Evolutionary conservation across 306 rosid genomes (phyloP), one percentile per base, ranked within the genome.

Genomic region (Arachis hypogaea): DNA sequence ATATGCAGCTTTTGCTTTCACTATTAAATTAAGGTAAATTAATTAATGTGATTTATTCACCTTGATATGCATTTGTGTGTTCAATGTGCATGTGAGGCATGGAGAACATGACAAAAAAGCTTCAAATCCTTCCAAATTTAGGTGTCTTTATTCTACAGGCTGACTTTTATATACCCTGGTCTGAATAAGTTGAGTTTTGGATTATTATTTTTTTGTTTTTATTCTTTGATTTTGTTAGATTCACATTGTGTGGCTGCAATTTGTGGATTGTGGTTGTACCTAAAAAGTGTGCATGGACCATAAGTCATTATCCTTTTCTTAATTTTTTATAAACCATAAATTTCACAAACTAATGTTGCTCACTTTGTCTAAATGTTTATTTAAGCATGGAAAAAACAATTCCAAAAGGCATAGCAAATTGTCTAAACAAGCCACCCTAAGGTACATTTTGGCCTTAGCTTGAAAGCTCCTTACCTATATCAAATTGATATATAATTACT

Each of bases 31-130:
- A 36, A 11, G 62, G 41, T 7, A 28, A 6, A 41, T 9, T 54
- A 7, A 1, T 5, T 44, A 33, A 33, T 33, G 29, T 52, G 66
- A 65, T 62, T 66, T 55, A 61, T 33, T 30, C 11, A 45, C 72
- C 51, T 74, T 42, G 66, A 16, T 43, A 52, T 60, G 64, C 73
- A 30, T 55, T 44, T 52, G 6, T 56, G 33, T 43, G 8, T 12
- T 33, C 38, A 33, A 69, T 63, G 69, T 70, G 80, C 77, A 75
- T 57, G 77, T 70, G 66, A 71, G 74, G 71, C 70, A 65, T 50
- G 69, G 46, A 7, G 11, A 70, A 60, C 71, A 59, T 59, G 78
- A 51, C 74, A 41, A 66, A 55, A 14, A 54, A 36, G 5, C 58
- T 69, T 69, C 51, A 47, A 63, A 63, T 75, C 42, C 77, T 75